Base-by-base conservation (phyloP, 768 basidiomycete genomes). In the Suillus subalutaceus region DNA sequence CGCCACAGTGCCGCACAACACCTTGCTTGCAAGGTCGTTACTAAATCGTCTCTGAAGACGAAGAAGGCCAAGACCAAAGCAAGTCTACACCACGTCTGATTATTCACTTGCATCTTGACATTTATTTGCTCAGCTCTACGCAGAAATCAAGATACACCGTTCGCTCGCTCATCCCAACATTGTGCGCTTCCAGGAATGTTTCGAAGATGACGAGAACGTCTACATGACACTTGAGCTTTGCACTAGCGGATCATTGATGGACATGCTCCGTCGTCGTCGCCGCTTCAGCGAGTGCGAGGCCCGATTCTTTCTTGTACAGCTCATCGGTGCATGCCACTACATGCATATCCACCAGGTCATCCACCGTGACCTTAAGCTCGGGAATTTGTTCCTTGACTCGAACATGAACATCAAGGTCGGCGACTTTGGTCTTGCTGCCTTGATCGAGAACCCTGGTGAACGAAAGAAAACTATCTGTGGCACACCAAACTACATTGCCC, bases 401-500 rank as follows among this genome's bases (percentile, higher is more conserved):
- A 86, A 92, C 72, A 96, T 98, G 96, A 94, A 97, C 74, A 84
- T 98, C 75, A 94, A 97, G 74, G 95, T 99, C 23, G 97, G 95
- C 26, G 97, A 99, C 80, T 97, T 99, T 79, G 97, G 97, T 12
- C 84, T 99, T 26, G 97, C 97, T 0, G 97, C 97, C 2, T 85
- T 99, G 58, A 97, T 99, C 58, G 96, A 98, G 81, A 96, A 88
- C 74, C 93, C 93, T 13, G 97, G 97, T 0, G 97, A 99, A 78
- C 82, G 97, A 74, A 97, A 99, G 85, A 98, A 98, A 88, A 99
- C 97, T 0, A 97, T 99, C 57, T 98, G 97, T 70, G 97, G 97
- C 1, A 99, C 97, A 0, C 97, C 97, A 2, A 99, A 99, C 75
- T 99, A 99, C 75, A 98, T 99, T 68, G 97, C 97, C 0, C 97